These are phyloP conservation scores for Hamamelis virginiana DNA, from an alignment of 164 flowering plant genomes.

Conservation along the genomic window DNA sequence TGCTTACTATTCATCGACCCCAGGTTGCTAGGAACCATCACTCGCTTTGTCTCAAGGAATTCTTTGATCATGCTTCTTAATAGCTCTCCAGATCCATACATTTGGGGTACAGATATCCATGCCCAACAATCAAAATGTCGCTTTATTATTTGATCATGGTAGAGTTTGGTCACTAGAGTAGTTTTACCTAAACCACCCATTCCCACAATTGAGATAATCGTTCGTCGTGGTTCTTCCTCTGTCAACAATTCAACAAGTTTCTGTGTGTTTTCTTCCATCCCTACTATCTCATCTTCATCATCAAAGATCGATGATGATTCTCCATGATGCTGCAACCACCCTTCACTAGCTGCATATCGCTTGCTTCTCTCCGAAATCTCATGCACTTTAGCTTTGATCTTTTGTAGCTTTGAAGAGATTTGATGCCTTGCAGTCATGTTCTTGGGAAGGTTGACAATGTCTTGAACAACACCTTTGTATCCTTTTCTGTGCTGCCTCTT, in stretches of 20 bases:
- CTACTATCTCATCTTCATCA: slow-evolving; percentile 44
- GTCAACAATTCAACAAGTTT: slow-evolving; percentile 29
- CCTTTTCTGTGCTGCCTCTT: background rate
- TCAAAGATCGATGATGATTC: slow-evolving; percentile 27
- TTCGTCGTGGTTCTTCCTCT: slow-evolving; percentile 29
- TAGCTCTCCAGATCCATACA: slow-evolving; percentile 17
- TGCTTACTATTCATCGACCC: slow-evolving; percentile 17
- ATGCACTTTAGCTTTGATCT: slow-evolving; percentile 21
- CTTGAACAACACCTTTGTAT: slow-evolving; percentile 14
- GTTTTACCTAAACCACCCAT: slow-evolving; percentile 68
- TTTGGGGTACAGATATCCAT: slow-evolving; percentile 38
- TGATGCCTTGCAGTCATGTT: slow-evolving; percentile 13
- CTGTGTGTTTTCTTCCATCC: slow-evolving; percentile 31
- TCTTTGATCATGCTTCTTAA: slow-evolving; percentile 26
- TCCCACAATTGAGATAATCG: slow-evolving; percentile 48
- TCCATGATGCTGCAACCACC: slow-evolving; percentile 28
- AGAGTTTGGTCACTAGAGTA: slow-evolving; percentile 35
- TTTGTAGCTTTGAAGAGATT: slow-evolving; percentile 24
- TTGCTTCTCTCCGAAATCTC: slow-evolving; percentile 33
- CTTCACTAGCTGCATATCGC: slow-evolving; percentile 17
- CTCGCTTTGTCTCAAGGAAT: slow-evolving; percentile 8
- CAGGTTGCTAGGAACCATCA: slow-evolving; percentile 13
- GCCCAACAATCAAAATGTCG: slow-evolving; percentile 29
- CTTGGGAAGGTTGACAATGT: slow-evolving; percentile 17
- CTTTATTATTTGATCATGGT: slow-evolving; percentile 15